Evolutionary conservation across 768 basidiomycete genomes (phyloP).

Genomic region (Leccinum arenicola): DNA sequence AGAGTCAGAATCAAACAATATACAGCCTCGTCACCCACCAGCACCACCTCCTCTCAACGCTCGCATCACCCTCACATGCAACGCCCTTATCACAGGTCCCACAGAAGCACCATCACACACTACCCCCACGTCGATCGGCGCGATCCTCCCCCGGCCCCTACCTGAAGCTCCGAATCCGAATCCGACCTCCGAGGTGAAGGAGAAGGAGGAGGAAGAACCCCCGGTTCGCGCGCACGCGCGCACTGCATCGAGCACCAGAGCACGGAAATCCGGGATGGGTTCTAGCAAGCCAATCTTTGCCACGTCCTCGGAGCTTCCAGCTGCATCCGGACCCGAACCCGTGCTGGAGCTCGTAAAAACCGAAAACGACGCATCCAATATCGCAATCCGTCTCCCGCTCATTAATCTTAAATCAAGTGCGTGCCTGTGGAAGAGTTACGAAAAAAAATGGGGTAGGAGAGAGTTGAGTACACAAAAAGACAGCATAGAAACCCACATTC

Average conservation of each 20-base stretch:
- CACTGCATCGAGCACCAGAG: conserved; percentile 51
- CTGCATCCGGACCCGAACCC: background rate
- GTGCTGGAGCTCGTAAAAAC: conserved; percentile 34
- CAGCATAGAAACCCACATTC: background rate
- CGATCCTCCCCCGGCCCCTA: conserved; percentile 36
- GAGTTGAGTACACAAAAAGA: background rate
- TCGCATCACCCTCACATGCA: conserved; percentile 48
- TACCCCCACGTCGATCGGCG: conserved; percentile 58
- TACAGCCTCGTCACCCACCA: conserved; percentile 9
- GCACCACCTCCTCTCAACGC: conserved; percentile 16
- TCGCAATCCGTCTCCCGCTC: conserved; percentile 58
- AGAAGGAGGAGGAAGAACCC: background rate
- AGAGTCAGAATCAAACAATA: background rate
- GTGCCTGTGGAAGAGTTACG: conserved; percentile 45
- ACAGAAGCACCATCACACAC: conserved; percentile 54
- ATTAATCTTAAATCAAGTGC: conserved; percentile 80
- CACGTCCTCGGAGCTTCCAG: background rate
- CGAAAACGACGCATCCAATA: conserved; percentile 73
- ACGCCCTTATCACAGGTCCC: conserved; percentile 42
- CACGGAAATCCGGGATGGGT: conserved; percentile 58
- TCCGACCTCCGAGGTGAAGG: conserved; percentile 2
- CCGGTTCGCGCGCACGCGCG: conserved; percentile 26
- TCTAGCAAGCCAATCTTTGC: conserved; percentile 40
- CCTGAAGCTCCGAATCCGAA: conserved; percentile 4
- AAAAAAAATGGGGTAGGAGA: background rate